These are phyloP conservation scores for Strobilomyces confusus DNA, from an alignment of 768 basidiomycete species.

Conservation along the genomic window DNA sequence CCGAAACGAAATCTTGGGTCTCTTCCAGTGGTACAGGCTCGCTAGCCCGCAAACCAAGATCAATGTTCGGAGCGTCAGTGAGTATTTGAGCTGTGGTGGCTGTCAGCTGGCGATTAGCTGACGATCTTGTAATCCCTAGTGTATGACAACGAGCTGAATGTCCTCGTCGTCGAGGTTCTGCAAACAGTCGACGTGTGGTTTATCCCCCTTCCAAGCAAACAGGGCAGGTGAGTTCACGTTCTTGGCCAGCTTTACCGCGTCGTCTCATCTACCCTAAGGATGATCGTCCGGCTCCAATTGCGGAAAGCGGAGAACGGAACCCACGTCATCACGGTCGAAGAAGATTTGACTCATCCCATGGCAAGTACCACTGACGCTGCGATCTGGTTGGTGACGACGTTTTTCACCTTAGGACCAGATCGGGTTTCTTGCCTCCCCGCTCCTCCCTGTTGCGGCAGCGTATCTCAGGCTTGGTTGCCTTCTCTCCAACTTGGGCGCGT, in stretches of 20 bases:
- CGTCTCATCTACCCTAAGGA: constrained; percentile 26
- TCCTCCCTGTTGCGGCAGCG: constrained; percentile 12
- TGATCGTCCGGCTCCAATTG: constrained; percentile 51
- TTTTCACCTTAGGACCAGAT: constrained; percentile 17
- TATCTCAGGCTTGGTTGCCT: constrained; percentile 21
- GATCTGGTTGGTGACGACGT: background rate
- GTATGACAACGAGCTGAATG: constrained; percentile 40
- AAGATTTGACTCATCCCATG: constrained; percentile 58
- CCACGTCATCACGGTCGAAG: constrained; percentile 50
- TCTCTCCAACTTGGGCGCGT: constrained; percentile 23
- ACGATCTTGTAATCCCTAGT: constrained; percentile 31
- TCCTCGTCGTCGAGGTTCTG: constrained; percentile 47
- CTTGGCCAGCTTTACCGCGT: background rate
- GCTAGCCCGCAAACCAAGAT: constrained; percentile 49
- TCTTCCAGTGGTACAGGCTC: constrained; percentile 65
- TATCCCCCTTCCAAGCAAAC: constrained; percentile 46
- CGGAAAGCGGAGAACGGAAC: constrained; percentile 37
- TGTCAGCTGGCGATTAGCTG: background rate
- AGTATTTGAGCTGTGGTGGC: constrained; percentile 16
- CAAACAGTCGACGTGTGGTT: constrained; percentile 40
- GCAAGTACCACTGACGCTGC: constrained; percentile 20
- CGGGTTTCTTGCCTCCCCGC: constrained; percentile 19
- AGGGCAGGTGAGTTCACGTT: constrained; percentile 39
- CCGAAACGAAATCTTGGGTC: constrained; percentile 48
- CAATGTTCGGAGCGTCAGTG: constrained; percentile 41